A percentile compares a stretch with the other conserved stretches of the same genome.
Conservation (phyloP, 495 filamentous ascomycete genomes). For the Coniosporium apollinis region DNA sequence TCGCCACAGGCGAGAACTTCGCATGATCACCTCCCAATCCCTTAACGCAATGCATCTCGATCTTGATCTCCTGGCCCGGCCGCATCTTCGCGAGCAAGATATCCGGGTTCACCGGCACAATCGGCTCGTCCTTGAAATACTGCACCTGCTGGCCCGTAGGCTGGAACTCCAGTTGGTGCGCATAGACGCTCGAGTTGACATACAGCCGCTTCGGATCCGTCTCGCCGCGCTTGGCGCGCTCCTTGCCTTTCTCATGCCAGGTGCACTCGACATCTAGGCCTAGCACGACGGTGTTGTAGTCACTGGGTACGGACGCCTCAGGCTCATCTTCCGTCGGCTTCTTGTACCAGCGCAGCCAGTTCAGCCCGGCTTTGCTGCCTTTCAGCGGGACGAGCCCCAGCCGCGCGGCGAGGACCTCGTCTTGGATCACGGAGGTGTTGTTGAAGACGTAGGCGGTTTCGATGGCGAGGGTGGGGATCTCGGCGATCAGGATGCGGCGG, state of each 20-base stretch:
- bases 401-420: slow-evolving; percentile 82
- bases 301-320: slow-evolving; percentile 31
- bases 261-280: slow-evolving; percentile 59
- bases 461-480: slow-evolving; percentile 87
- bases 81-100: slow-evolving; percentile 91
- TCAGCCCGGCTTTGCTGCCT: slow-evolving; percentile 55
- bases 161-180: slow-evolving; percentile 56
- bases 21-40: slow-evolving; percentile 90
- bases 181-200: slow-evolving; percentile 74
- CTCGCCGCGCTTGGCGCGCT: slow-evolving; percentile 33
- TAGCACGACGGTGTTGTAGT: slow-evolving; percentile 68
- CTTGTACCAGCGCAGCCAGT: slow-evolving; percentile 62
- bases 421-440: slow-evolving; percentile 94
- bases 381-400: slow-evolving; percentile 82
- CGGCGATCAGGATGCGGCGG: slow-evolving; percentile 89
- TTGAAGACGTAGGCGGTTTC: slow-evolving; percentile 80
- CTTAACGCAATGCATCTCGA: slow-evolving; percentile 80
- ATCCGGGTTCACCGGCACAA: slow-evolving; percentile 69
- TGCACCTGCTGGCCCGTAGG: slow-evolving; percentile 56
- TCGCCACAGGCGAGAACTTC: slow-evolving; percentile 94
- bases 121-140: slow-evolving; percentile 36
- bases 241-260: slow-evolving; percentile 48
- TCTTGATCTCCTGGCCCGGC: slow-evolving; percentile 69
- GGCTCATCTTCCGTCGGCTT: slow-evolving; percentile 38
- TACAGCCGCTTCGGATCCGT: slow-evolving; percentile 71